Base-by-base conservation (phyloP, 2,329 filamentous ascomycete genomes). In the Byssoonygena ceratinophila region DNA sequence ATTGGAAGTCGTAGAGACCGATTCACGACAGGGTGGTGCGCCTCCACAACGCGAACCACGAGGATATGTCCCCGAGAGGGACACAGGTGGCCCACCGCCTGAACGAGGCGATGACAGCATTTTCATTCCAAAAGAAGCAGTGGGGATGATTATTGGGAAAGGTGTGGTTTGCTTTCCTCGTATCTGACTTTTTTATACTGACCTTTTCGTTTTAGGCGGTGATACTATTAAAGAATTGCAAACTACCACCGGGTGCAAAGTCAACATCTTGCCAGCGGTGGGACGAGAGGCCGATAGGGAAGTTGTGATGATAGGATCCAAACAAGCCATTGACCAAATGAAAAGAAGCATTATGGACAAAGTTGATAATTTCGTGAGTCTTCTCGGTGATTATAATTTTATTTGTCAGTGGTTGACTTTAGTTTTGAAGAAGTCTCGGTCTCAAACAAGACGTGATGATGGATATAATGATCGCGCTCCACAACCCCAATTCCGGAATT, bases 141-240 rank as follows among this genome's bases (percentile, higher is more conserved):
- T 95, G 51, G 89, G 89, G 55, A 95, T 95, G 89, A 94, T 95
- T 59, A 95, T 95, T 56, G 89, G 90, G 58, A 94, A 94, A 74
- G 86, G 75, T 76, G 57, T 41, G 58, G 12, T 46, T n/a, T 18
- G 34, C 16, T 46, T 40, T 8, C n/a, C n/a, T n/a, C n/a, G n/a
- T n/a, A n/a, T n/a, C n/a, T n/a, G n/a, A n/a, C n/a, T n/a, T n/a
- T n/a, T n/a, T n/a, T n/a, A 36, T 16, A 51, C 56, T 60, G 57
- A 67, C 59, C 61, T 55, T 40, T 29, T 22, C 9, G 1, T 45
- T 25, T 32, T 49, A 76, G 78, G 87, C 53, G 89, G 89, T 58
- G 89, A 95, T 71, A 94, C 89, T 0, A 95, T 95, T 65, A 88
- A 90, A 59, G 87, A 94, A 60, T 94, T 95, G 84, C 89, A 95